Evolutionary conservation across 2,329 filamentous ascomycete species (phyloP).

Genomic region (Microascus cirrosus): DNA sequence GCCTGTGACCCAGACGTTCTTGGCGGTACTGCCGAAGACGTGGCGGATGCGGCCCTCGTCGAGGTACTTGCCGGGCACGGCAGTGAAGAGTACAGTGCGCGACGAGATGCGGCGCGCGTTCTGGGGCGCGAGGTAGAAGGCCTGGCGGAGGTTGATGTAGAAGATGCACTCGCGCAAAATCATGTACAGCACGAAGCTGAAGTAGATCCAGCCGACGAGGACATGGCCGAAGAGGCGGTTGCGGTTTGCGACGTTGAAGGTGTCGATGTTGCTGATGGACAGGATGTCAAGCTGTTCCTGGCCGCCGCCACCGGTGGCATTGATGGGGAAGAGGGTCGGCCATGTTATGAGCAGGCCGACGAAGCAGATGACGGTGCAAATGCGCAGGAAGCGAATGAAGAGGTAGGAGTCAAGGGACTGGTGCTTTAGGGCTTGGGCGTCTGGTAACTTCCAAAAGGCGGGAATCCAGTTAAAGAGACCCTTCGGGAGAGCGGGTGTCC

Average conservation of each 20-base stretch:
- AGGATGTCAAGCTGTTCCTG: conserved; percentile 63
- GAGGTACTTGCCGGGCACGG: conserved; percentile 69
- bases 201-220: conserved; percentile 73
- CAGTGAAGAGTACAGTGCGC: conserved; percentile 79
- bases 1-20: conserved; percentile 73
- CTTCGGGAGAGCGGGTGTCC: conserved; percentile 41
- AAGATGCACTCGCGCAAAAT: conserved; percentile 81
- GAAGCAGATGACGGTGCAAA: conserved; percentile 61
- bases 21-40: conserved; percentile 73
- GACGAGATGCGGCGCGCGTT: conserved; percentile 82
- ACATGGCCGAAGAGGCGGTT: conserved; percentile 72
- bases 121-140: conserved; percentile 75
- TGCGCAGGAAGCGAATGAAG: conserved; percentile 71
- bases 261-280: conserved; percentile 63
- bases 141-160: conserved; percentile 87
- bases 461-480: conserved; percentile 52
- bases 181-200: conserved; percentile 78
- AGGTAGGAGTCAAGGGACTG: conserved; percentile 81
- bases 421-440: conserved; percentile 71
- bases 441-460: conserved; percentile 52
- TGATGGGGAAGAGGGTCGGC: conserved; percentile 78
- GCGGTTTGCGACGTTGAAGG: conserved; percentile 33
- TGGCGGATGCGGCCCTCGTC: conserved; percentile 65
- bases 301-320: conserved; percentile 65
- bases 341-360: conserved; percentile 77